A percentile compares a stretch with the other conserved stretches of the same genome.
Conservation (phyloP, 345 rosid species). For the Citrus mangshanensis region DNA sequence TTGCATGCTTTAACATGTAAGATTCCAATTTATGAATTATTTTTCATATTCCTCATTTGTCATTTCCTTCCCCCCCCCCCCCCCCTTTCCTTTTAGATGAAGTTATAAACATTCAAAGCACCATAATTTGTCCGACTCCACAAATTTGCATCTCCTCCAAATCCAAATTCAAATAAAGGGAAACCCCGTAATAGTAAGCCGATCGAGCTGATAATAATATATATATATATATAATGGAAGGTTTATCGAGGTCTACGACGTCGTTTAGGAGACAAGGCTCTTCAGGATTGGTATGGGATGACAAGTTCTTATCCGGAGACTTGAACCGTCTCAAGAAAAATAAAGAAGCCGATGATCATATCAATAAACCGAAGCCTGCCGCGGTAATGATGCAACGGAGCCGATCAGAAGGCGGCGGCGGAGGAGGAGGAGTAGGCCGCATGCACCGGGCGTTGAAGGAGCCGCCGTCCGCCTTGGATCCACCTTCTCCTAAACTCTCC, state of each 20-base stretch:
- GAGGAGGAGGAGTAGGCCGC: slow-evolving; percentile 2
- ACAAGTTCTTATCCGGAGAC: slow-evolving; percentile 49
- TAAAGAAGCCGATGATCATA: not conserved
- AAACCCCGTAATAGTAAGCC: no score
- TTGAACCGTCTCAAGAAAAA: slow-evolving; percentile 10
- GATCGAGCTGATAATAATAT: not conserved
- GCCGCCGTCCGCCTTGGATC: slow-evolving; percentile 39
- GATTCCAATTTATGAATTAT: slow-evolving; percentile 11
- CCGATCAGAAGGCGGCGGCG: slow-evolving; percentile 31
- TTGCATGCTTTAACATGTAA: not conserved
- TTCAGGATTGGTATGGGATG: slow-evolving; percentile 80
- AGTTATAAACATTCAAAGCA: not conserved
- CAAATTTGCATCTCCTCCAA: not conserved
- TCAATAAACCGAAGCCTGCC: slow-evolving; percentile 9
- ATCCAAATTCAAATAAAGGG: not conserved
- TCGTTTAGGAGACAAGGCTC: slow-evolving; percentile 92
- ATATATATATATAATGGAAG: slow-evolving; percentile 9
- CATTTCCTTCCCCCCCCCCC: slow-evolving; percentile 4
- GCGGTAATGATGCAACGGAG: slow-evolving; percentile 23
- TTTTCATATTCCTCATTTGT: slow-evolving; percentile 16
- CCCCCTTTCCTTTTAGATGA: not conserved
- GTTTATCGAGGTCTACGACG: slow-evolving; percentile 61
- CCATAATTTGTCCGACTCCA: not conserved
- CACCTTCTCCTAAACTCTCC: slow-evolving; percentile 62
- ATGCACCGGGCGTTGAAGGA: slow-evolving; percentile 21